A percentile compares a stretch with the other conserved stretches of the same genome.
These are phyloP conservation scores for Parastagonospora avenae DNA, from an alignment of 2,329 filamentous ascomycete genomes.

Conservation along the genomic window DNA sequence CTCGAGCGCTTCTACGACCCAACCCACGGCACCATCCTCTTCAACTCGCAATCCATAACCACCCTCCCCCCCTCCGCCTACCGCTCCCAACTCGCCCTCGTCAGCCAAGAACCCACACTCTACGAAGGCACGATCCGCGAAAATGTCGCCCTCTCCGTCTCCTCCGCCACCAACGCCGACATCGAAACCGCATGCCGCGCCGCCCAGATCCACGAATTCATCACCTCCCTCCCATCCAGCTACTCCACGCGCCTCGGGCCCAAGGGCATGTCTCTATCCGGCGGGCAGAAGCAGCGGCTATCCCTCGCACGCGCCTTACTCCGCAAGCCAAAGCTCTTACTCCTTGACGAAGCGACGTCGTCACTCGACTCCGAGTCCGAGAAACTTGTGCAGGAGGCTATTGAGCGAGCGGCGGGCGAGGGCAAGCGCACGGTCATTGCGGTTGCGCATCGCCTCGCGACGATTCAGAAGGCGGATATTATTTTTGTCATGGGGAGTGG, in stretches of 20 bases:
- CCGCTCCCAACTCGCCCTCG: slow-evolving; percentile 50
- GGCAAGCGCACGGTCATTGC: slow-evolving; percentile 37
- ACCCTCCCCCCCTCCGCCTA: slow-evolving; percentile 45
- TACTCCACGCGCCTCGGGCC: slow-evolving; percentile 44
- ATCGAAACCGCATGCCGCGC: slow-evolving; percentile 41
- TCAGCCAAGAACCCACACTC: slow-evolving; percentile 54
- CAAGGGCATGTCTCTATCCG: slow-evolving; percentile 41
- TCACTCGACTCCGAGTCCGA: slow-evolving; percentile 43
- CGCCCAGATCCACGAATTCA: slow-evolving; percentile 49
- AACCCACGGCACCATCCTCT: slow-evolving; percentile 66
- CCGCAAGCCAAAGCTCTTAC: slow-evolving; percentile 35
- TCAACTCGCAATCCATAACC: slow-evolving; percentile 50
- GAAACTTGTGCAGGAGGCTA: slow-evolving; percentile 41
- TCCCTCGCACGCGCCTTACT: slow-evolving; percentile 41
- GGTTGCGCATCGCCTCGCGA: slow-evolving; percentile 45
- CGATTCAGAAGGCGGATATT: slow-evolving; percentile 45
- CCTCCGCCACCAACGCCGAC: slow-evolving; percentile 31
- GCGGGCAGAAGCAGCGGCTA: slow-evolving; percentile 46
- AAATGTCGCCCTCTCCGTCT: slow-evolving; percentile 45
- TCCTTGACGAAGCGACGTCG: slow-evolving; percentile 45
- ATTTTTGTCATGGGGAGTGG: slow-evolving; percentile 46
- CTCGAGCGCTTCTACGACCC: slow-evolving; percentile 72
- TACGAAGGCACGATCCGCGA: slow-evolving; percentile 52
- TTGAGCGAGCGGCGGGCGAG: slow-evolving; percentile 39
- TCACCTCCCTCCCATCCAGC: slow-evolving; percentile 40